A percentile compares a stretch with the other conserved stretches of the same genome.
Conservation (phyloP, 2,329 filamentous ascomycete genomes). For the Clonostachys byssicola region DNA sequence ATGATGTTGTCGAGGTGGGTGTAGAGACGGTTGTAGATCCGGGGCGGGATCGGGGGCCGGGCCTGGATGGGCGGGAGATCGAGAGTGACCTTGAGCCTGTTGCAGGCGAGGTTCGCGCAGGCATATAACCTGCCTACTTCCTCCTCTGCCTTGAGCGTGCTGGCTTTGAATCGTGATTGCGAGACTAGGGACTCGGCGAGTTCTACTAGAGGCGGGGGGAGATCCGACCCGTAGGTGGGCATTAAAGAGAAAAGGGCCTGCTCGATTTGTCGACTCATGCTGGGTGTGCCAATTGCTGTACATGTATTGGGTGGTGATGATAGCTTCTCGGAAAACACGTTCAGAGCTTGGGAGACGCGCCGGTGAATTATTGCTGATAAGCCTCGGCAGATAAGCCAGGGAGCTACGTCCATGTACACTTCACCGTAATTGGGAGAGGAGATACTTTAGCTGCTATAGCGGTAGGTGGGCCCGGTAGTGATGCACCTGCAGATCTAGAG, state of each 20-base stretch:
- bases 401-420: too few species aligned
- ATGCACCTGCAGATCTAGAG: too few species aligned
- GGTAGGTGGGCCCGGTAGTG: too few species aligned
- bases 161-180: constrained; percentile 74
- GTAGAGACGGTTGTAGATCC: constrained; percentile 81
- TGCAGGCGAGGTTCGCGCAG: constrained; percentile 86
- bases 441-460: too few species aligned
- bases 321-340: neutral
- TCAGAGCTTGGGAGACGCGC: too few species aligned
- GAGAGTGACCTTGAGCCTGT: constrained; percentile 73
- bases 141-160: constrained; percentile 76
- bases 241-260: constrained; percentile 70
- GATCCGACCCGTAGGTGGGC: constrained; percentile 63
- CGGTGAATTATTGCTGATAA: too few species aligned
- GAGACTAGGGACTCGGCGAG: constrained; percentile 71
- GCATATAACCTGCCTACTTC: constrained; percentile 82
- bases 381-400: too few species aligned
- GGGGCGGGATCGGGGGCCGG: constrained; percentile 72
- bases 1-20: constrained; percentile 74
- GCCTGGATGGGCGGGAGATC: constrained; percentile 74
- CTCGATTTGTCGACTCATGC: constrained; percentile 72
- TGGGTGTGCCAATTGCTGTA: constrained; percentile 3
- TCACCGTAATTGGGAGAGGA: too few species aligned
- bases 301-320: neutral
- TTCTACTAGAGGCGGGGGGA: constrained; percentile 67